phyloP scores from a whole-genome alignment of 2,329 filamentous ascomycete genomes.

The Phaeomoniella chlamydospora region DNA sequence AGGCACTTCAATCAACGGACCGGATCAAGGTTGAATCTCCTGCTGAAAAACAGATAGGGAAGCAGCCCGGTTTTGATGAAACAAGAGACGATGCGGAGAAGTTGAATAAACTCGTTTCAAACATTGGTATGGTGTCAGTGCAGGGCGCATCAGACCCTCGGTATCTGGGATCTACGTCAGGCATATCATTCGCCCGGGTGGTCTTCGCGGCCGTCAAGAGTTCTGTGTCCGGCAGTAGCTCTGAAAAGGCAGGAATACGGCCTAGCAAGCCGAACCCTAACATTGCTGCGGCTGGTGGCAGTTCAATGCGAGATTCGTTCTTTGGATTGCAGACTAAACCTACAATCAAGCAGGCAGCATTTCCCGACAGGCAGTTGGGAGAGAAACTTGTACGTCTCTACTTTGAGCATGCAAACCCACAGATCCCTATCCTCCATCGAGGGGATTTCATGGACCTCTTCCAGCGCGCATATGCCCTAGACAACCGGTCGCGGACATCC shows the following conservation, averaged over 20 bases:
- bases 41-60: conserved; percentile 6
- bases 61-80: conserved; percentile 12
- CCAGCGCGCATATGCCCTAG: conserved; percentile 61
- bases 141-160: conserved; percentile 65
- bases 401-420: conserved; percentile 91
- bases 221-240: conserved; percentile 42
- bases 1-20: not conserved
- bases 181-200: conserved; percentile 85
- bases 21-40: not conserved
- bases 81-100: conserved; percentile 43
- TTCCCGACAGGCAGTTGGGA: conserved; percentile 65
- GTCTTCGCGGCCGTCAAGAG: conserved; percentile 88
- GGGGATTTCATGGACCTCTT: conserved; percentile 83
- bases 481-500: conserved; percentile 52
- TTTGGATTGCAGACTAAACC: conserved; percentile 91
- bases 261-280: conserved; percentile 41
- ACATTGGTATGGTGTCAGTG: conserved; percentile 62
- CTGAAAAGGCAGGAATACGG: conserved; percentile 49
- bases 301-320: conserved; percentile 88
- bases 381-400: conserved; percentile 64
- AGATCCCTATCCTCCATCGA: conserved; percentile 83
- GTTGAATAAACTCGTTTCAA: conserved; percentile 52
- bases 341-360: conserved; percentile 69
- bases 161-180: conserved; percentile 72
- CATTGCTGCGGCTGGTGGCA: conserved; percentile 42